Conservation (phyloP, 2,329 filamentous ascomycete species). For the Phaeosphaeria sp. region DNA sequence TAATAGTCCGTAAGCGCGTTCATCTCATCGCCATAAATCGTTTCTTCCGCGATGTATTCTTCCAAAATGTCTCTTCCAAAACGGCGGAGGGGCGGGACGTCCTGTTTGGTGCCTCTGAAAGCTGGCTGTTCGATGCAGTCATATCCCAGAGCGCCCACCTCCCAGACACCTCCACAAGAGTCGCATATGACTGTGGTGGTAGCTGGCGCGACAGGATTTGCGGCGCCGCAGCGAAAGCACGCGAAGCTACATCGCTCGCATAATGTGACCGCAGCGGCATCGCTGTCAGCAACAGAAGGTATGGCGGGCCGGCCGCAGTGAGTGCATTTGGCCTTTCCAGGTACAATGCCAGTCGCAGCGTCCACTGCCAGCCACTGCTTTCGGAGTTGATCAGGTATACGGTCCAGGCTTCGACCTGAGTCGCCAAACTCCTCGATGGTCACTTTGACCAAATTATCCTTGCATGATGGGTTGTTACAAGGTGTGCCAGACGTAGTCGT, state of each 20-base stretch:
- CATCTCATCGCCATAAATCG: constrained; percentile 41
- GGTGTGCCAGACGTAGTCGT: constrained; percentile 16
- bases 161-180: constrained; percentile 43
- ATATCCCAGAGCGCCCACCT: constrained; percentile 49
- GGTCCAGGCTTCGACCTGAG: constrained; percentile 47
- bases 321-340: constrained; percentile 43
- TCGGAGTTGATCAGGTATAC: constrained; percentile 51
- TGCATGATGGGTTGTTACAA: constrained; percentile 37
- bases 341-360: constrained; percentile 11
- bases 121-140: constrained; percentile 33
- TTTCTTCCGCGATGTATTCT: constrained; percentile 15
- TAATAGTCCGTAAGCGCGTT: constrained; percentile 47
- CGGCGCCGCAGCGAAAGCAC: constrained; percentile 50
- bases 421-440: constrained; percentile 50
- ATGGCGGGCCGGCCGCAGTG: constrained; percentile 43
- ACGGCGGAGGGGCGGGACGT: constrained; percentile 22
- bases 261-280: constrained; percentile 11
- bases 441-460: constrained; percentile 37
- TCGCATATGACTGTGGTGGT: constrained; percentile 36
- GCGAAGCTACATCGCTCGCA: constrained; percentile 53
- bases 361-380: constrained; percentile 29
- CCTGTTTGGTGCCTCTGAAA: neutral
- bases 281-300: constrained; percentile 13
- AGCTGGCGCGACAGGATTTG: constrained; percentile 20
- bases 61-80: constrained; percentile 17